Evolutionary conservation across 176 grass and related monocot species (phyloP), one percentile per base, ranked within the genome.

Genomic region (Areca catechu): DNA sequence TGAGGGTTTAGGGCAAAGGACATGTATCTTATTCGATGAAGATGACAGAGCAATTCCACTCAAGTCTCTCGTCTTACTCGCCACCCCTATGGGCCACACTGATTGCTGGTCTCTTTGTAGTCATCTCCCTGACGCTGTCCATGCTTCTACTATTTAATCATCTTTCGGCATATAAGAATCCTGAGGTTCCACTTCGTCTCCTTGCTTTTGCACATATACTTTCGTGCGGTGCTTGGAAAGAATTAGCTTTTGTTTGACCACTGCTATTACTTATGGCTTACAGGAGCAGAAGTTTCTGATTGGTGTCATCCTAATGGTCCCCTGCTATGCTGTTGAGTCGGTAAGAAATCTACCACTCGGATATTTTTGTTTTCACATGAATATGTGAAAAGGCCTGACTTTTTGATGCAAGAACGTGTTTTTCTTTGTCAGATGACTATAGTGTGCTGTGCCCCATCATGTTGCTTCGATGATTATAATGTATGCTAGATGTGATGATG

Each of bases 281-380:
- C 90, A 95, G 90, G 90, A 95, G 69, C 90, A 95, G 67, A 89
- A 86, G 60, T 95, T 95, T 73, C 69, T 95, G 14, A 76, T 95
- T 22, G 82, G 85, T 22, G 82, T 95, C 29, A 75, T 95, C 58
- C 63, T 95, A 15, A 95, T 95, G 90, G 85, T 95, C 9, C 90
- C 85, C 0, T 81, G 80, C 49, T 95, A 89, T 24, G 80, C 82
- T 15, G 23, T 95, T 18, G 85, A 95, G 70, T 95, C 90, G 59
- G 90, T 95, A 83, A 81, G 85, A 68, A 54, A 48, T 61, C 65
- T 60, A 72, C 16, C 37, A 29, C 34, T 43, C 3, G 3, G 34
- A 43, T 43, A 12, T 14, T 14, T 43, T 9, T 43, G 34, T 43
- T 12, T 43, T 43, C 34, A 43, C 34, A 14, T 43, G 34, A 43